Evolutionary conservation across 306 rosid genomes (phyloP), one percentile per base, ranked within the genome.

Genomic region (Castanea mollissima): DNA sequence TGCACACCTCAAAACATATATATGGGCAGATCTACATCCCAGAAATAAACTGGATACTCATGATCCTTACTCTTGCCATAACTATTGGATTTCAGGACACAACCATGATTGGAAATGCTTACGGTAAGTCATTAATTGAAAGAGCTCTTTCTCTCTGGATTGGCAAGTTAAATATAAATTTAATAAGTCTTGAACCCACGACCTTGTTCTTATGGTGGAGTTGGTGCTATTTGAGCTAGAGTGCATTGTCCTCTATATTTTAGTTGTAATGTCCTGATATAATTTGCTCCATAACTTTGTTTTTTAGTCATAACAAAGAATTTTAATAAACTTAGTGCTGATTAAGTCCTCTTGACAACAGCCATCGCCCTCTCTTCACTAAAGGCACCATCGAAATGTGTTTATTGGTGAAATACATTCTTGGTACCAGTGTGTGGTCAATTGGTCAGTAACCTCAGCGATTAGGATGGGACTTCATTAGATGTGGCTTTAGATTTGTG

Each of bases 41-140:
- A 55, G 98, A 93, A 86, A 91, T 93, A 74, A 93, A 93, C 74
- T 93, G 98, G 98, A 93, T 89, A 84, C 90, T 93, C 55, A 93
- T 93, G 98, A 71, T 93, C 81, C 90, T 93, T 57, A 93, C 96
- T 59, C 96, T 93, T 71, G 87, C 98, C 51, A 77, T 93, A 80
- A 93, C 98, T 56, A 60, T 93, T 67, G 98, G 96, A 65, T 93
- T 93, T 83, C 94, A n/a, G 73, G 96, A 91, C 83, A 93, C 94
- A 2, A 93, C 87, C 70, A 34, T 89, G 49, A 93, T 93, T 35
- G 98, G 98, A 86, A 88, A 93, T 83, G 98, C 98, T 71, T 93
- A 93, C 75, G 96, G 97, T 93, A 87, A 62, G 80, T 65, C 78
- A 14, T 78, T 81, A 74, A 19, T 55, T 29, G 64, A 34, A 35